Percentiles rank a stretch among this genome's conserved stretches.
Evolutionary conservation across 352 stramenopile species (phyloP).

Genomic region (Pythium pyrilobum): DNA sequence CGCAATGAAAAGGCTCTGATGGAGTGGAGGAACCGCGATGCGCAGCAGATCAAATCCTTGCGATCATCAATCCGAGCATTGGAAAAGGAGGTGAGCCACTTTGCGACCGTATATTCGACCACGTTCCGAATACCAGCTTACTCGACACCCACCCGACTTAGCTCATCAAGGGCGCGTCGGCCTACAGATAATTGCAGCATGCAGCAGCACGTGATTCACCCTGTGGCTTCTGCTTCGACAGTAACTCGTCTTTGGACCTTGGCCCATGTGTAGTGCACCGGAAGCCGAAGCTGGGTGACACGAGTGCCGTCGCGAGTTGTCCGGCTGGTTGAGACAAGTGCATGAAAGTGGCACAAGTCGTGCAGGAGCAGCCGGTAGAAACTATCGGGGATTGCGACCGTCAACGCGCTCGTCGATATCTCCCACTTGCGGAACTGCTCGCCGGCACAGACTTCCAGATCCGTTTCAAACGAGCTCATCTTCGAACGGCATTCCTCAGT

Average conservation of each 20-base stretch:
- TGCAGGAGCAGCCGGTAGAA: slow-evolving; percentile 69
- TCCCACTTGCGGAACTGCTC: slow-evolving; percentile 59
- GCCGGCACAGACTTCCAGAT: slow-evolving; percentile 50
- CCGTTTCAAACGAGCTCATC: slow-evolving; percentile 39
- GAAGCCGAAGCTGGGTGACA: slow-evolving; percentile 60
- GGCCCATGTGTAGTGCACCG: slow-evolving; percentile 60
- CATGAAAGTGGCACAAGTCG: slow-evolving; percentile 69
- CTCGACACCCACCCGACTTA: neutral
- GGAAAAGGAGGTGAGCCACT: slow-evolving; percentile 15
- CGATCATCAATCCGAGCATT: slow-evolving; percentile 22
- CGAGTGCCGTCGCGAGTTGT: slow-evolving; percentile 61
- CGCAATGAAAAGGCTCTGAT: neutral
- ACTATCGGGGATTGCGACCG: slow-evolving; percentile 63
- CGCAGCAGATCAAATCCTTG: slow-evolving; percentile 24
- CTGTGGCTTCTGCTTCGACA: slow-evolving; percentile 24
- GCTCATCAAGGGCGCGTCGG: slow-evolving; percentile 13
- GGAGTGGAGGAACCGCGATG: slow-evolving; percentile 11
- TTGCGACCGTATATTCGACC: neutral
- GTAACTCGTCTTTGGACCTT: slow-evolving; percentile 34
- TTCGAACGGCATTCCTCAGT: slow-evolving; percentile 48
- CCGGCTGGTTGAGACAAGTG: slow-evolving; percentile 56
- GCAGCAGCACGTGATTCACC: slow-evolving; percentile 1
- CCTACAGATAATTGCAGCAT: neutral
- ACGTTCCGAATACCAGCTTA: neutral
- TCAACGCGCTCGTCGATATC: slow-evolving; percentile 58